Conservation (phyloP, 2,329 filamentous ascomycete genomes). For the Aspergillus ustus region DNA sequence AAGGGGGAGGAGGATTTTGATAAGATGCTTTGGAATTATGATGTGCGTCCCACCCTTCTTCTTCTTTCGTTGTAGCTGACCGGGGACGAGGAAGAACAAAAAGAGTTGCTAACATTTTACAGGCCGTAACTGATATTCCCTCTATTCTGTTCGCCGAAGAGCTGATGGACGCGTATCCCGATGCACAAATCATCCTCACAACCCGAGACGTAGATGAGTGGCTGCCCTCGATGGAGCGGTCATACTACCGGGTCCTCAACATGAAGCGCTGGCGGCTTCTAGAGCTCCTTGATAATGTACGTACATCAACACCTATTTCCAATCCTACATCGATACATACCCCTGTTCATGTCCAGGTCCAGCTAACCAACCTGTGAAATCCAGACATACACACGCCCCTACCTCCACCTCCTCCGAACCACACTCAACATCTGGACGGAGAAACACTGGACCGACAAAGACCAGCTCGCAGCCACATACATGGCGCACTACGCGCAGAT, state of each 20-base stretch:
- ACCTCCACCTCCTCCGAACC: not conserved
- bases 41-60: too few species aligned
- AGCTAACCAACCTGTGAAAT: not conserved
- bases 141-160: constrained; percentile 23
- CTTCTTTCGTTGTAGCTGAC: too few species aligned
- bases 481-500: not conserved
- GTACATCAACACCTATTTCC: not conserved
- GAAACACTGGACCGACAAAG: not conserved
- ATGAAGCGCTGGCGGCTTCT: not conserved
- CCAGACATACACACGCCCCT: not conserved
- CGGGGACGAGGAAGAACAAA: too few species aligned
- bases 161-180: constrained; percentile 25
- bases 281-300: not conserved
- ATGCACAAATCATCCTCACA: constrained; percentile 26
- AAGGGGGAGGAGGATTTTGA: not conserved
- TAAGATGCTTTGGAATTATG: constrained; percentile 14
- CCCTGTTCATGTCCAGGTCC: too few species aligned
- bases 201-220: constrained; percentile 12
- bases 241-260: constrained; percentile 14
- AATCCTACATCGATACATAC: not conserved
- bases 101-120: too few species aligned
- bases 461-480: not conserved
- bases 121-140: constrained; percentile 23
- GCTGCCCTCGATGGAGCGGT: constrained; percentile 4
- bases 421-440: not conserved